Conservation (phyloP, 2,329 filamentous ascomycete genomes). For the Neocucurbitaria cava region DNA sequence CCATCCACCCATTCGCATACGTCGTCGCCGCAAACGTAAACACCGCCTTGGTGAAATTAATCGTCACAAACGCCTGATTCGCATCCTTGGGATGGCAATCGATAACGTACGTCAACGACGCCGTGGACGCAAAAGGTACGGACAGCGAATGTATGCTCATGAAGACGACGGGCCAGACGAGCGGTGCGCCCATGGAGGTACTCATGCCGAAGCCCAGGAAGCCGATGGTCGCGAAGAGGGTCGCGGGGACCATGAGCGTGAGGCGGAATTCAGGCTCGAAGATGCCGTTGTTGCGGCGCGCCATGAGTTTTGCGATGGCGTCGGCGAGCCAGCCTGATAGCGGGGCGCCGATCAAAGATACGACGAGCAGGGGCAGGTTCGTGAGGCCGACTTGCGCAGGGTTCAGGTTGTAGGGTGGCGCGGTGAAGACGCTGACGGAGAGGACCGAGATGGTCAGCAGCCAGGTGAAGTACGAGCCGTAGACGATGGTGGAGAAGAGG, state of each 20-base stretch:
- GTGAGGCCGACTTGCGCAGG: slow-evolving; percentile 81
- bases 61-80: slow-evolving; percentile 52
- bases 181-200: slow-evolving; percentile 33
- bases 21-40: slow-evolving; percentile 69
- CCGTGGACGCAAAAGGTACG: slow-evolving; percentile 48
- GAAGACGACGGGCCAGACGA: slow-evolving; percentile 44
- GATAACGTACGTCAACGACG: slow-evolving; percentile 51
- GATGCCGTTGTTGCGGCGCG: slow-evolving; percentile 76
- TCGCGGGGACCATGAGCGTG: slow-evolving; percentile 42
- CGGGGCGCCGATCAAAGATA: slow-evolving; percentile 76
- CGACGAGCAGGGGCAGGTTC: slow-evolving; percentile 80
- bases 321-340: slow-evolving; percentile 78
- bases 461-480: slow-evolving; percentile 91
- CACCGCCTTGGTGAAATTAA: slow-evolving; percentile 52
- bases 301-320: slow-evolving; percentile 73
- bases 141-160: slow-evolving; percentile 47
- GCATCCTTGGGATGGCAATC: slow-evolving; percentile 51
- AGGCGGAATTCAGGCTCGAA: slow-evolving; percentile 90
- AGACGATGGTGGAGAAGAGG: slow-evolving; percentile 79
- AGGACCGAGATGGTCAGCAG: slow-evolving; percentile 89
- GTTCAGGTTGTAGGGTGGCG: slow-evolving; percentile 79
- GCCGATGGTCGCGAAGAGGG: slow-evolving; percentile 44
- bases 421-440: slow-evolving; percentile 83
- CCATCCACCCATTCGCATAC: slow-evolving; percentile 79
- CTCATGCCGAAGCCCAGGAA: slow-evolving; percentile 53